Evolutionary conservation across 2,329 filamentous ascomycete genomes (phyloP).

Genomic region (Trichophyton rubrum): DNA sequence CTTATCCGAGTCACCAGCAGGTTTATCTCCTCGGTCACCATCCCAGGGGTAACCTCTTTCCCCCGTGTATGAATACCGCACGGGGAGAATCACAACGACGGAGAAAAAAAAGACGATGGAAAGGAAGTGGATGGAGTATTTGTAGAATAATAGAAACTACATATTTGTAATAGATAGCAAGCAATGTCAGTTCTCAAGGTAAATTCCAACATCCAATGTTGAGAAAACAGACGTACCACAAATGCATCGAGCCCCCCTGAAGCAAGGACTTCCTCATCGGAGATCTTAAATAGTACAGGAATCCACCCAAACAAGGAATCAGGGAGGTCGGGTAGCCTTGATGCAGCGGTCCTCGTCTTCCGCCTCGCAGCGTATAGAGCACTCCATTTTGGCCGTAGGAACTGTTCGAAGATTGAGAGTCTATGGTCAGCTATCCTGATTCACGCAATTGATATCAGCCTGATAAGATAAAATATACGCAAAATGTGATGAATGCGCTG

Average conservation of each 20-base stretch:
- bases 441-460: neutral
- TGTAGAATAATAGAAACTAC: slow-evolving; percentile 84
- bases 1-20: slow-evolving; percentile 19
- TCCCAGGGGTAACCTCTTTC: slow-evolving; percentile 25
- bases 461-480: slow-evolving; percentile 21
- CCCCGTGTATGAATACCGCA: slow-evolving; percentile 58
- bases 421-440: neutral
- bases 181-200: neutral
- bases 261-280: slow-evolving; percentile 76
- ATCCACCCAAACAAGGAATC: slow-evolving; percentile 90
- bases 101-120: slow-evolving; percentile 70
- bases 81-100: slow-evolving; percentile 65
- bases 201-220: neutral
- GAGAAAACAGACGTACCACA: slow-evolving; percentile 45
- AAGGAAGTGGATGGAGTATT: slow-evolving; percentile 81
- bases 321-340: slow-evolving; percentile 62
- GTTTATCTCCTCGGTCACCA: slow-evolving; percentile 27
- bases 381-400: slow-evolving; percentile 83
- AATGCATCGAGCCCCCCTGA: slow-evolving; percentile 91
- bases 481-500: slow-evolving; percentile 35
- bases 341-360: slow-evolving; percentile 54
- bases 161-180: neutral
- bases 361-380: slow-evolving; percentile 81
- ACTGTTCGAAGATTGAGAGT: slow-evolving; percentile 33
- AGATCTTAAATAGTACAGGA: slow-evolving; percentile 67